Evolutionary conservation across 768 basidiomycete species (phyloP).

Genomic region (Arthromyces matolae): DNA sequence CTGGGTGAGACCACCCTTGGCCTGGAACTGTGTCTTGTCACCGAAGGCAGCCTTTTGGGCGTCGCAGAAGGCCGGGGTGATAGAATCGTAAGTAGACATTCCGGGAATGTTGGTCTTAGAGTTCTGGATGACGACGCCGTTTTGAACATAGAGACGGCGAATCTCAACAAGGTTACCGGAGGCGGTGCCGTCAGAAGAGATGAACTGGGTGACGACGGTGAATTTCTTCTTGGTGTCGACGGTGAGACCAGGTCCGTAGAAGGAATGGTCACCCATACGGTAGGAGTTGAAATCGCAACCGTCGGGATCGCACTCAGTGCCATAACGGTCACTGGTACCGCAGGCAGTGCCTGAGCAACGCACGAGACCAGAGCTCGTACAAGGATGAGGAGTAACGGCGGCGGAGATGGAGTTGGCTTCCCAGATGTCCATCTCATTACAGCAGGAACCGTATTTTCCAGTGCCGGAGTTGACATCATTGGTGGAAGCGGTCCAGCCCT

Average conservation of each 20-base stretch:
- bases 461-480: conserved; percentile 43
- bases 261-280: conserved; percentile 45
- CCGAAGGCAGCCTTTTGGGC: conserved; percentile 44
- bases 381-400: conserved; percentile 52
- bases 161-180: conserved; percentile 48
- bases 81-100: conserved; percentile 37
- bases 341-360: conserved; percentile 41
- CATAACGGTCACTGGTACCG: conserved; percentile 34
- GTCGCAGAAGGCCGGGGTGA: conserved; percentile 47
- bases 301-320: conserved; percentile 20
- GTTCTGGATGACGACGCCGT: conserved; percentile 49
- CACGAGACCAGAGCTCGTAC: conserved; percentile 36
- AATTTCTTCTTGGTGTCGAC: conserved; percentile 48
- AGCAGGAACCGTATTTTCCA: conserved; percentile 47
- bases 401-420: conserved; percentile 50
- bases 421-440: conserved; percentile 59
- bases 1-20: conserved; percentile 36
- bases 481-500: conserved; percentile 35
- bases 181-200: conserved; percentile 42
- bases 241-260: conserved; percentile 44
- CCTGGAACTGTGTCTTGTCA: conserved; percentile 42
- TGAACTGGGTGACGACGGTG: conserved; percentile 59
- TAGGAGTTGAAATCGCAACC: conserved; percentile 63
- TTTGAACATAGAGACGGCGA: conserved; percentile 51
- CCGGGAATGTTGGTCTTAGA: conserved; percentile 43